Base-by-base conservation (phyloP, 441 rosid species). In the Dalechampia spathulata region DNA sequence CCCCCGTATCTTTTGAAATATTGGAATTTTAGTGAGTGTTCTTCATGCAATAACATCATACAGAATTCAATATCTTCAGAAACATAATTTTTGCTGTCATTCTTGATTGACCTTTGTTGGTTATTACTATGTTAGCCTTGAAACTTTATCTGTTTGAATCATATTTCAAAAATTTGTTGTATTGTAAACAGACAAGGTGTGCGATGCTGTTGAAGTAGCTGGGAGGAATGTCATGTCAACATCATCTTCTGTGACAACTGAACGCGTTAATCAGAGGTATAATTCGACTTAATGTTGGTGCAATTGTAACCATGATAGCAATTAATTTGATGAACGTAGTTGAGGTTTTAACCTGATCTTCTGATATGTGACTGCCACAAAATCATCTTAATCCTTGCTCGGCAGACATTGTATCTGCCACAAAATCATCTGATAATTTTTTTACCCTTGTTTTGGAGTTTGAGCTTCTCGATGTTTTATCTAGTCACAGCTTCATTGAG, bases 141-240 rank as follows among this genome's bases (percentile, higher is more conserved):
- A 17, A 14, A 6, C 46, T 13, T 28, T 4, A 40, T 19, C 7
- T 16, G 21, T 14, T 42, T 20, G 41, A 42, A 30, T 30, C 12
- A 11, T 41, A 20, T 37, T 37, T 22, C n/a, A n/a, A 7, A 17
- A 19, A 15, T 46, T 55, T 60, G 1, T 52, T 57, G 46, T 32
- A 17, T 12, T 40, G 44, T 51, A 34, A 64, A 52, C 58, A 77
- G 82, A 43, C 64, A 78, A 69, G 74, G 63, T 75, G 7, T 72
- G 79, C 27, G 83, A 78, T 62, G 83, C 80, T 32, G 67, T 67
- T 40, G 83, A 78, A 70, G 78, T 78, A 49, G 70, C 82, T 23
- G 82, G 82, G 51, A 65, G 52, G 58, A 74, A 69, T 61, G 79
- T 78, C 45, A 78, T 78, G 82, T 66, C 79, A 37, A 78, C 79